Evolutionary conservation across 768 basidiomycete species (phyloP).

Genomic region (Lactarius tabidus): DNA sequence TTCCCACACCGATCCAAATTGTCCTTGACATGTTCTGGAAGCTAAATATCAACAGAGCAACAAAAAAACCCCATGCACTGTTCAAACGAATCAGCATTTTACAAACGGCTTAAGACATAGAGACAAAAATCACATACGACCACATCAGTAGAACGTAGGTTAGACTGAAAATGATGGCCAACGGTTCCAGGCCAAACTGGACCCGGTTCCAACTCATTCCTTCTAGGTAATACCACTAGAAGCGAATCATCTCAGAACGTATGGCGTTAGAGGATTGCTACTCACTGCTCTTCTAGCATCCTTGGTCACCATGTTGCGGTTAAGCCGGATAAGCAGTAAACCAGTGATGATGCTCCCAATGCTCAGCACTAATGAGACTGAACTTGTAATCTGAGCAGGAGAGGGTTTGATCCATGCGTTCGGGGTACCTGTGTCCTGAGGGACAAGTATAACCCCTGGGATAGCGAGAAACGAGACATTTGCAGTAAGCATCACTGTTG

Average conservation of each 20-base stretch:
- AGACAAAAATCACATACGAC: slow-evolving; percentile 44
- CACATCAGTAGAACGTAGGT: slow-evolving; percentile 57
- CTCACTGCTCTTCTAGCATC: slow-evolving; percentile 28
- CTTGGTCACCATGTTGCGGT: slow-evolving; percentile 37
- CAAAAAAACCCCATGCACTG: slow-evolving; percentile 40
- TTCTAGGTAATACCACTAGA: slow-evolving; percentile 29
- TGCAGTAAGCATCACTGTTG: too few relatives aligned
- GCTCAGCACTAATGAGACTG: slow-evolving; percentile 45
- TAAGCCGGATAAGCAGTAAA: slow-evolving; percentile 44
- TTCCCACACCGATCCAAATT: slow-evolving; percentile 9
- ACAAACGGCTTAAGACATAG: too few relatives aligned
- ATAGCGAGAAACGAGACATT: neutral
- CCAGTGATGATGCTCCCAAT: slow-evolving; percentile 47
- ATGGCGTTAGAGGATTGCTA: slow-evolving; percentile 12
- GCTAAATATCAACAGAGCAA: slow-evolving; percentile 33
- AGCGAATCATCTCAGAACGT: slow-evolving; percentile 1
- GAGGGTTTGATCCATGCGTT: slow-evolving; percentile 32
- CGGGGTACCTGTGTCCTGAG: neutral
- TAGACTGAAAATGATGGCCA: slow-evolving; percentile 51
- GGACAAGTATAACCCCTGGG: slow-evolving; percentile 13
- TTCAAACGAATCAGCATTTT: neutral
- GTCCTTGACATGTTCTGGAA: neutral
- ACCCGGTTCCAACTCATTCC: slow-evolving; percentile 28
- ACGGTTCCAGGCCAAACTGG: slow-evolving; percentile 43
- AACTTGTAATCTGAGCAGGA: slow-evolving; percentile 48